Evolutionary conservation across 352 stramenopile genomes (phyloP).

Genomic region (Phytophthora pini): DNA sequence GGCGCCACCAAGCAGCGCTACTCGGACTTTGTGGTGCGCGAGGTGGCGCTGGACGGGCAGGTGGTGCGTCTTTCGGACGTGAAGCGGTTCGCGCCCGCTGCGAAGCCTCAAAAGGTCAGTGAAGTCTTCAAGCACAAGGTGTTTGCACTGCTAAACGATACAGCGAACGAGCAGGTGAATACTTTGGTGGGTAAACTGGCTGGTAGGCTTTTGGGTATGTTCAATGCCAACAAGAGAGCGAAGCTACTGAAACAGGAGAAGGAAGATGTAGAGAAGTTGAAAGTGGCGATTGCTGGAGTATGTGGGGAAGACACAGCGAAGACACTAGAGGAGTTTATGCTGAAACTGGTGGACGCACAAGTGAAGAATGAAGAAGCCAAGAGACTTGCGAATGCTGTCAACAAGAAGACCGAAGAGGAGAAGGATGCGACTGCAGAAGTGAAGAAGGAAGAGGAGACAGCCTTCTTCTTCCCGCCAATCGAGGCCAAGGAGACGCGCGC

Average conservation of each 20-base stretch:
- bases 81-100: conserved; percentile 47
- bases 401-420: conserved; percentile 20
- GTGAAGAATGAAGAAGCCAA: conserved; percentile 35
- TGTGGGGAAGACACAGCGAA: conserved; percentile 53
- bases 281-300: conserved; percentile 45
- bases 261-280: conserved; percentile 52
- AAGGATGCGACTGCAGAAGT: conserved; percentile 2
- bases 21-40: conserved; percentile 93
- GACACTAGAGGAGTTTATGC: conserved; percentile 53
- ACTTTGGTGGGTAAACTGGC: conserved; percentile 68
- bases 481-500: conserved; percentile 86
- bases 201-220: conserved; percentile 58
- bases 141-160: conserved; percentile 62
- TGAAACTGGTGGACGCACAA: conserved; percentile 45
- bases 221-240: conserved; percentile 71
- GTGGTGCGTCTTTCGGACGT: conserved; percentile 75
- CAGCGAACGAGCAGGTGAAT: conserved; percentile 40
- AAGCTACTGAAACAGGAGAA: conserved; percentile 41
- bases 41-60: conserved; percentile 67
- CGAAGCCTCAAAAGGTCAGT: conserved; percentile 70
- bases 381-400: conserved; percentile 23
- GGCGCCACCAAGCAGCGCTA: conserved; percentile 91
- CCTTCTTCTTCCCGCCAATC: conserved; percentile 81
- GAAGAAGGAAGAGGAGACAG: conserved; percentile 29
- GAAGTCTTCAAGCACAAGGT: conserved; percentile 84